Conservation (phyloP, 2,329 filamentous ascomycete species). For the Sporothrix humicola region DNA sequence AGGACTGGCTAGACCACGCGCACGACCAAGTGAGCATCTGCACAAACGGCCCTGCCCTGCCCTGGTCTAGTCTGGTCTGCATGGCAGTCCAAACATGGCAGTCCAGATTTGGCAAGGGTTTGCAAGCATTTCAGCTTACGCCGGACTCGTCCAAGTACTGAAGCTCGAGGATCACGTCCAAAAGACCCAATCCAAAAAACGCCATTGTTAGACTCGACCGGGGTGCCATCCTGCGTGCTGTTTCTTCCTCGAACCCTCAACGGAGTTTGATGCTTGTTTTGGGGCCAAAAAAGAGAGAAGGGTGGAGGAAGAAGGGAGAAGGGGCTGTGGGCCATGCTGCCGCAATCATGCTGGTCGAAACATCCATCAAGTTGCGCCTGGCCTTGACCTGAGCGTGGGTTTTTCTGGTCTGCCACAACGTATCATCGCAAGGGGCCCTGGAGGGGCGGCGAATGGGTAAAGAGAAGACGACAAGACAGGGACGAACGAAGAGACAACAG, state of each 20-base stretch:
- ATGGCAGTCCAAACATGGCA: slow-evolving; percentile 17
- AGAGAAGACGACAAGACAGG: slow-evolving; percentile 3
- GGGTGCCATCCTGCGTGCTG: slow-evolving; percentile 1
- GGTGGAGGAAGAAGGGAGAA: slow-evolving; percentile 34
- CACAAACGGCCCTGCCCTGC: neutral
- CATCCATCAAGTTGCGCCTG: slow-evolving; percentile 39
- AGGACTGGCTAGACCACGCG: neutral
- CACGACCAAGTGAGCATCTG: neutral
- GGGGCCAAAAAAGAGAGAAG: slow-evolving; percentile 44
- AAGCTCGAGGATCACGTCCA: slow-evolving; percentile 7
- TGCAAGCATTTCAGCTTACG: slow-evolving; percentile 21
- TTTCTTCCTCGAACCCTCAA: slow-evolving; percentile 36
- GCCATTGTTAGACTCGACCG: neutral
- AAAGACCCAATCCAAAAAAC: neutral
- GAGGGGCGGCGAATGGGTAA: neutral
- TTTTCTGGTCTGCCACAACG: slow-evolving; percentile 25
- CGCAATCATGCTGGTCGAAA: slow-evolving; percentile 51
- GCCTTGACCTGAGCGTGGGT: slow-evolving; percentile 14
- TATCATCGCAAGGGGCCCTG: slow-evolving; percentile 31
- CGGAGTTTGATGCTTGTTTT: slow-evolving; percentile 56
- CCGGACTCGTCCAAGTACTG: neutral
- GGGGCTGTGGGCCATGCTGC: slow-evolving; percentile 43
- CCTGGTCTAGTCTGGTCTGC: slow-evolving; percentile 11
- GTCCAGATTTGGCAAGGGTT: slow-evolving; percentile 22
- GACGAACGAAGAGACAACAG: neutral